A percentile compares a stretch with the other conserved stretches of the same genome.
Conservation (phyloP, 2,329 filamentous ascomycete species). For the Neonectria faginata region DNA sequence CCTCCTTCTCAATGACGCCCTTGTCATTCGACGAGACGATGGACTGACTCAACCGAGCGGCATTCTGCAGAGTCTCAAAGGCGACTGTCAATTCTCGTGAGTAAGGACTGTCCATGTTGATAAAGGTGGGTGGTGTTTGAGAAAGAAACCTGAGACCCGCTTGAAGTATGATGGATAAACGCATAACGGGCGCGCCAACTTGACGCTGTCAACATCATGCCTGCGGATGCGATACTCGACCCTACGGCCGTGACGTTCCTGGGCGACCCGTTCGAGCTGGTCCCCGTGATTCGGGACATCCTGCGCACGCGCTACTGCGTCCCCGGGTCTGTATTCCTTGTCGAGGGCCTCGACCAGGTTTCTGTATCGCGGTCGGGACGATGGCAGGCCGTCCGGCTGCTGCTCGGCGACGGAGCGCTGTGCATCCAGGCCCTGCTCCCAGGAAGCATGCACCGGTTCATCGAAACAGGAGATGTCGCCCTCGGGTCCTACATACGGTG, state of each 20-base stretch:
- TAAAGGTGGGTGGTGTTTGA: conserved; percentile 11
- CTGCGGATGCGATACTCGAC: conserved; percentile 40
- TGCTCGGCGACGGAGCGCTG: conserved; percentile 65
- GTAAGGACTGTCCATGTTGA: conserved; percentile 58
- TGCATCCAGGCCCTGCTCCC: conserved; percentile 66
- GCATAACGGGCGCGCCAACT: conserved; percentile 2
- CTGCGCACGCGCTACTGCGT: conserved; percentile 61
- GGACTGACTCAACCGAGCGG: conserved; percentile 62
- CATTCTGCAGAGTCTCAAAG: conserved; percentile 57
- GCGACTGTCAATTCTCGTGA: conserved; percentile 57
- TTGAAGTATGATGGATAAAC: conserved; percentile 17
- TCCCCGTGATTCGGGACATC: conserved; percentile 61
- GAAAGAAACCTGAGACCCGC: conserved; percentile 30
- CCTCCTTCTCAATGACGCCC: conserved; percentile 64
- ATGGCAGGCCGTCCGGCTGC: conserved; percentile 60
- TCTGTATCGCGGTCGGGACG: conserved; percentile 50
- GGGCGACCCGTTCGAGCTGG: conserved; percentile 44
- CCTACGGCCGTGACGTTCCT: conserved; percentile 44
- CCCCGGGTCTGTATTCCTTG: conserved; percentile 62
- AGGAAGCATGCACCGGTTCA: conserved; percentile 60
- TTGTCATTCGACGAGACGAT: conserved; percentile 62
- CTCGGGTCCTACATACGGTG: conserved; percentile 63
- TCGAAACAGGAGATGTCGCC: conserved; percentile 58
- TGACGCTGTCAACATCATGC: conserved; percentile 40
- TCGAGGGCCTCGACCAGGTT: conserved; percentile 58